Evolutionary conservation across 305 asterid genomes (phyloP).

Genomic region (Salvia sclarea): DNA sequence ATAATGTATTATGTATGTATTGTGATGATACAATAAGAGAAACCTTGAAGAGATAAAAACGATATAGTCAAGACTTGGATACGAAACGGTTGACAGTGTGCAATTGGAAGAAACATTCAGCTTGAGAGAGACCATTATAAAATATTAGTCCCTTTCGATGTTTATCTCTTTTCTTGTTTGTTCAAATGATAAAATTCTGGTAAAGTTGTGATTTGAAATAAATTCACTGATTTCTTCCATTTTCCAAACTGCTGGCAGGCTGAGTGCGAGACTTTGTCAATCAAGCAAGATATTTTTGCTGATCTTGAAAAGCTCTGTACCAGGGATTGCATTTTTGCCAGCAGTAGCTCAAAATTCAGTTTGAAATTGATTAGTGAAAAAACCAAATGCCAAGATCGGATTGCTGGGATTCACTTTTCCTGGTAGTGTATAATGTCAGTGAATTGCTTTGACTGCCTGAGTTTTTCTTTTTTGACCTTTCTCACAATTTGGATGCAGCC

Average conservation of each 20-base stretch:
- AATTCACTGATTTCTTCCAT: conserved; percentile 11
- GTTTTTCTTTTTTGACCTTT: conserved; percentile 25
- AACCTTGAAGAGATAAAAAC: background rate
- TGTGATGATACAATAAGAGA: background rate
- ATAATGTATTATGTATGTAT: background rate
- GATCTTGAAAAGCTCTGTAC: conserved; percentile 46
- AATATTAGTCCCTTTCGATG: background rate
- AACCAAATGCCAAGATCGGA: conserved; percentile 41
- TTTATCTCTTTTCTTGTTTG: background rate
- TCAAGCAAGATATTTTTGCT: conserved; percentile 41
- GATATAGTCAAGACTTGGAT: background rate
- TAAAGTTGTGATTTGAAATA: conserved; percentile 2
- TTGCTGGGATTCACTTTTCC: conserved; percentile 40
- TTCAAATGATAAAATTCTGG: background rate
- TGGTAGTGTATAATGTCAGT: conserved; percentile 30
- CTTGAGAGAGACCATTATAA: background rate
- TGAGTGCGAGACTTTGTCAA: conserved; percentile 39
- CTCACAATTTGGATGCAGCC: conserved; percentile 42
- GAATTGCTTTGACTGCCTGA: background rate
- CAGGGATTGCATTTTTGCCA: conserved; percentile 46
- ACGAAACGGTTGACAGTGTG: conserved; percentile 1
- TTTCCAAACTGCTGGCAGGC: conserved; percentile 39
- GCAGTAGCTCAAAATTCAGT: conserved; percentile 39
- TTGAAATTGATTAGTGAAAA: conserved; percentile 39
- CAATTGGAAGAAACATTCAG: background rate